Conservation (phyloP, 2,329 filamentous ascomycete species). For the Lecanicillium sp. region DNA sequence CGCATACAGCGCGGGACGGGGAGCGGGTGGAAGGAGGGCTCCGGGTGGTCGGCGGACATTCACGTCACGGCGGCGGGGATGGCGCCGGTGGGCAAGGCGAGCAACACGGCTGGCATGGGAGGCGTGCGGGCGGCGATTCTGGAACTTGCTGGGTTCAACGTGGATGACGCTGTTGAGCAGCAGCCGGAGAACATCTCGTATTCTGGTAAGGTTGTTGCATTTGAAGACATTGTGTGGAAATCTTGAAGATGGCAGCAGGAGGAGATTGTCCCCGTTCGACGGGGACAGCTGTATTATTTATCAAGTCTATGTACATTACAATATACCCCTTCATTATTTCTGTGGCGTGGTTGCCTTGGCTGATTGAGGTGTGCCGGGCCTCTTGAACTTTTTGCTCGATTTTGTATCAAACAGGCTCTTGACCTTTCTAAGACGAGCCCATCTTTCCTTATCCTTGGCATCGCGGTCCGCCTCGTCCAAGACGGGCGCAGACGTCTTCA, state of each 20-base stretch:
- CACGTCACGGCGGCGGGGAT: conserved; percentile 35
- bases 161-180: conserved; percentile 22
- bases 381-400: conserved; percentile 46
- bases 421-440: conserved; percentile 64
- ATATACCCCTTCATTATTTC: conserved; percentile 4
- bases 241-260: not conserved
- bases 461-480: conserved; percentile 41
- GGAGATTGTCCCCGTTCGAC: too few species aligned
- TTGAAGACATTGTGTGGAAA: conserved; percentile 34
- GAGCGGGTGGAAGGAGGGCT: conserved; percentile 24
- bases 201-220: conserved; percentile 31
- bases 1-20: conserved; percentile 19
- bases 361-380: conserved; percentile 30
- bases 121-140: conserved; percentile 34
- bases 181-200: conserved; percentile 31
- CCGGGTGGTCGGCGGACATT: conserved; percentile 25
- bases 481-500: conserved; percentile 13
- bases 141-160: conserved; percentile 34
- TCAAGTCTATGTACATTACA: conserved; percentile 14
- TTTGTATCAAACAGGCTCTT: conserved; percentile 68
- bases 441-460: conserved; percentile 64
- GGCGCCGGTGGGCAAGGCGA: conserved; percentile 24
- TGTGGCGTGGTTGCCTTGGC: conserved; percentile 10
- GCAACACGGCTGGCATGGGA: conserved; percentile 33
- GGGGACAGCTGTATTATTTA: conserved; percentile 11